Evolutionary conservation across 768 basidiomycete genomes (phyloP), one percentile per base, ranked within the genome.

Genomic region (Pulveroboletus sp.): DNA sequence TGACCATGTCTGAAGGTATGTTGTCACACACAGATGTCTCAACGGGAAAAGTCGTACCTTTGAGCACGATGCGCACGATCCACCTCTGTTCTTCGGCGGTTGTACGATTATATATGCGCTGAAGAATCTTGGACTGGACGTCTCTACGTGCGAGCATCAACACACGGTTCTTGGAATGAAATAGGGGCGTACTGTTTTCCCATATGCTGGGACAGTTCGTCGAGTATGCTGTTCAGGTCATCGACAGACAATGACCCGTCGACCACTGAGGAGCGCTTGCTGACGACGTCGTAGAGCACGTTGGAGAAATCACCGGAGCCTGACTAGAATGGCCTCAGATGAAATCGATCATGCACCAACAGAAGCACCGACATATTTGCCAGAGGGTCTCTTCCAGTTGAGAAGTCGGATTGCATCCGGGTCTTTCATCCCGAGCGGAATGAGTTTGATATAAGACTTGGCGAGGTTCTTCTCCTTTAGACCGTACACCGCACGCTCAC

Each of bases 41-140:
- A 29, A 12, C 46, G 49, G 23, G 32, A 17, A 46, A 32, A 0
- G 23, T 38, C 44, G 3, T 46, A 89, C 95, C 95, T 78, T 97
- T 96, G 29, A 98, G 74, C 41, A 99, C 89, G 64, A 99, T 91
- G 8, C 93, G 81, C n/a, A 90, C 85, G 49, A 99, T 84, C 96
- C 96, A 99, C 41, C 83, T 81, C 61, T 96, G 94, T 61, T 98
- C 94, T 48, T 85, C 81, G 0, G 94, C 75, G 1, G 93, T 95
- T 22, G 85, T 73, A 36, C 80, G 79, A 59, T 89, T 86, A 57
- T 88, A 86, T 2, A 96, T 66, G 2, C 86, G 79, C 55, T 86
- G 82, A 53, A 97, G 64, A 23, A 93, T 80, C 42, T 78, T 86
- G 4, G 83, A 78, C 59, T 94, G 89, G 11, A 79, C 59, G 17